phyloP scores from a whole-genome alignment of 2,329 filamentous ascomycete genomes.

The Hymenoscyphus scutula region DNA sequence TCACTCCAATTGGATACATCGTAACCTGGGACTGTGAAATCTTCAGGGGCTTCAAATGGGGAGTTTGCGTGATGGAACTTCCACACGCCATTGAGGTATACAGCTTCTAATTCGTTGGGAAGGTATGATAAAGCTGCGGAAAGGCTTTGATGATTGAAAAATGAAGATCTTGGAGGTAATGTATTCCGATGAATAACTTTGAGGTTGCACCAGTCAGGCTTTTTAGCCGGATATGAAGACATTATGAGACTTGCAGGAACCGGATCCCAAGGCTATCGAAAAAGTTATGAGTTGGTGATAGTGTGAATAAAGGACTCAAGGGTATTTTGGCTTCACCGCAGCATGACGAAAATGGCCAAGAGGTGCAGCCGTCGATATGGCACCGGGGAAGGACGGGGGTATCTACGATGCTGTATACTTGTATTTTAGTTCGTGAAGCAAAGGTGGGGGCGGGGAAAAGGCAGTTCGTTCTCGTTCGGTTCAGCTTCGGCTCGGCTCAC shows the following conservation, averaged over 20 bases:
- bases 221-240: constrained; percentile 4
- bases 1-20: constrained; percentile 43
- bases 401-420: not conserved
- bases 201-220: constrained; percentile 61
- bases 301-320: not conserved
- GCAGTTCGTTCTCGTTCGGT: not conserved
- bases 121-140: constrained; percentile 47
- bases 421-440: not conserved
- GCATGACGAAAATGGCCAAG: not conserved
- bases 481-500: not conserved
- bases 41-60: constrained; percentile 30
- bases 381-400: not conserved
- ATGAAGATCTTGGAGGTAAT: constrained; percentile 55
- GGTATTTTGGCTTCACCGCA: no score
- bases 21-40: constrained; percentile 23
- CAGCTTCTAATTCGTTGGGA: constrained; percentile 40
- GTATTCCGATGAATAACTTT: constrained; percentile 58
- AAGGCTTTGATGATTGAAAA: constrained; percentile 51
- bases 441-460: not conserved
- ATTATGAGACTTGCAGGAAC: not conserved
- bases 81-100: constrained; percentile 34
- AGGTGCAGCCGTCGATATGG: not conserved
- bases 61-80: constrained; percentile 30
- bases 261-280: not conserved
- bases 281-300: not conserved